These are phyloP conservation scores for Saturnispora hagleri DNA, from an alignment of 805 yeast species.

Conservation along the genomic window DNA sequence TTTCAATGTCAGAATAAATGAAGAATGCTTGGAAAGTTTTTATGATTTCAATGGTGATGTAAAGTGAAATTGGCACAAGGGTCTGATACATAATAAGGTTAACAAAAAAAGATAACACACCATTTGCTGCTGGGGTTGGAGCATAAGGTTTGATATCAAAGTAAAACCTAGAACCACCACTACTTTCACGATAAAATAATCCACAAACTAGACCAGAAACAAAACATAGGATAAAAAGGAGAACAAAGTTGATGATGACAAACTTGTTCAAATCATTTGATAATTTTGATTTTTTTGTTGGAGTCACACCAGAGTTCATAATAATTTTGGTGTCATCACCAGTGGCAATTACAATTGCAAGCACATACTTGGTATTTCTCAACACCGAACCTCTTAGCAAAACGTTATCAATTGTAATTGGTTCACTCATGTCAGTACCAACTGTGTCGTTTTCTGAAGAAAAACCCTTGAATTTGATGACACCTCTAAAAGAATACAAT, in stretches of 20 bases:
- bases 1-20: slow-evolving; percentile 57
- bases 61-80: slow-evolving; percentile 71
- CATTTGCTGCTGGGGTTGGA: slow-evolving; percentile 52
- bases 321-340: slow-evolving; percentile 70
- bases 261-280: slow-evolving; percentile 58
- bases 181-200: slow-evolving; percentile 36
- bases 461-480: slow-evolving; percentile 40
- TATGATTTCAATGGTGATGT: slow-evolving; percentile 70
- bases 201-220: slow-evolving; percentile 67
- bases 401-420: slow-evolving; percentile 52
- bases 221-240: slow-evolving; percentile 57
- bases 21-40: slow-evolving; percentile 70
- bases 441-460: slow-evolving; percentile 24
- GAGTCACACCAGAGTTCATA: slow-evolving; percentile 71
- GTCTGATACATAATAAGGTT: slow-evolving; percentile 67
- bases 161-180: slow-evolving; percentile 36
- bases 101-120: slow-evolving; percentile 61
- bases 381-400: slow-evolving; percentile 64
- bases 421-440: slow-evolving; percentile 36
- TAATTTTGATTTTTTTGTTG: slow-evolving; percentile 59
- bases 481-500: slow-evolving; percentile 60
- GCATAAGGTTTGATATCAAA: slow-evolving; percentile 60
- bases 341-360: slow-evolving; percentile 68
- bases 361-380: slow-evolving; percentile 68
- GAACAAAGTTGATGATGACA: slow-evolving; percentile 51